phyloP scores from a whole-genome alignment of 768 basidiomycete species.

The Pulveroboletus ravenelii region DNA sequence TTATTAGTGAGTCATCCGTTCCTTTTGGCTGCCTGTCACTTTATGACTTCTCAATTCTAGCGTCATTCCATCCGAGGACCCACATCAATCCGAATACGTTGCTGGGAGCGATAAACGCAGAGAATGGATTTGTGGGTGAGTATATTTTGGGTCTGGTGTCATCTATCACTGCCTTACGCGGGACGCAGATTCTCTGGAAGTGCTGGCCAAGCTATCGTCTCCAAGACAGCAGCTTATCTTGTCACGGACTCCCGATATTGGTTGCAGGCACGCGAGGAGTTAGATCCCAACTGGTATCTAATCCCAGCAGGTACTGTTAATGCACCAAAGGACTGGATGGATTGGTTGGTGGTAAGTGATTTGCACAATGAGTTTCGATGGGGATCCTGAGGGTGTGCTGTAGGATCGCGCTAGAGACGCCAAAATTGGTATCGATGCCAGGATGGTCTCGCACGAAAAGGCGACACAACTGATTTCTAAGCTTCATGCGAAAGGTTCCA shows the following conservation, averaged over 20 bases:
- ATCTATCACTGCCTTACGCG: constrained; percentile 13
- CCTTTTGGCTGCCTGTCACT: constrained; percentile 1
- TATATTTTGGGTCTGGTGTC: constrained; percentile 27
- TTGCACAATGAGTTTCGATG: background rate
- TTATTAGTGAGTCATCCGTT: constrained; percentile 57
- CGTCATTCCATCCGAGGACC: constrained; percentile 73
- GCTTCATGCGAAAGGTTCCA: constrained; percentile 50
- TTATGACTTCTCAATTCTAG: constrained; percentile 35
- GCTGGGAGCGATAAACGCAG: constrained; percentile 70
- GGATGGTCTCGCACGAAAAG: constrained; percentile 74
- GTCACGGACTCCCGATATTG: constrained; percentile 82
- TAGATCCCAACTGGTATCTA: constrained; percentile 72
- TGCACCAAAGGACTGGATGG: constrained; percentile 69
- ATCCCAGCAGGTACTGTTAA: constrained; percentile 50
- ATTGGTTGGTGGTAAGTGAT: constrained; percentile 61
- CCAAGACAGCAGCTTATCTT: constrained; percentile 62
- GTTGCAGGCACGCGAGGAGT: constrained; percentile 66
- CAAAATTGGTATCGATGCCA: constrained; percentile 78
- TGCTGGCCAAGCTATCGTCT: constrained; percentile 68
- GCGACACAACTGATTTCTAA: constrained; percentile 56
- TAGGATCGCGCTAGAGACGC: constrained; percentile 38
- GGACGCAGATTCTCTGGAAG: constrained; percentile 55
- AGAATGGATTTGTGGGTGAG: constrained; percentile 74
- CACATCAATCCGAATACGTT: constrained; percentile 81
- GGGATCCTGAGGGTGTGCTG: constrained; percentile 9